These are phyloP conservation scores for Schizonepeta tenuifolia DNA, from an alignment of 257 asterid species.

Conservation along the genomic window DNA sequence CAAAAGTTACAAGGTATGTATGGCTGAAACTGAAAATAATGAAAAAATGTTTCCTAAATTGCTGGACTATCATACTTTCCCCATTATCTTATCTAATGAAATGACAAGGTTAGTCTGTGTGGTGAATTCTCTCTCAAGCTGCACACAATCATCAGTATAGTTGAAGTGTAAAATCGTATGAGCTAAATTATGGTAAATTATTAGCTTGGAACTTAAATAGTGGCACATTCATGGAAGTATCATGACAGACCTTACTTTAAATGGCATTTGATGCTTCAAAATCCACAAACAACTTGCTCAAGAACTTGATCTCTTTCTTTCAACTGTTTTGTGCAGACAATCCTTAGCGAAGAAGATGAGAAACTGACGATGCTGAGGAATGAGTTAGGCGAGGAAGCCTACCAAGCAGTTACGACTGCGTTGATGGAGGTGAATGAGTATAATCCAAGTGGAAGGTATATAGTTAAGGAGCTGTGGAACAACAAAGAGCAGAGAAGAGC, in stretches of 20 bases:
- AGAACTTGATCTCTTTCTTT: not conserved
- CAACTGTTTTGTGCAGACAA: constrained; percentile 39
- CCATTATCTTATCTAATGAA: too few species aligned
- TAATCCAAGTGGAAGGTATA: constrained; percentile 70
- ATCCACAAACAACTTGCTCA: not conserved
- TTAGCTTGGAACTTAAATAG: too few species aligned
- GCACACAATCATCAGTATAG: too few species aligned
- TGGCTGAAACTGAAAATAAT: not conserved
- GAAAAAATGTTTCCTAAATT: not conserved
- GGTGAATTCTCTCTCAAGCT: too few species aligned
- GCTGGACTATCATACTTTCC: not conserved
- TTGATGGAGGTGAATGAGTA: constrained; percentile 57
- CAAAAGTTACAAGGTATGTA: constrained; percentile 31
- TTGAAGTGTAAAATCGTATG: too few species aligned
- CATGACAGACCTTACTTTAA: too few species aligned
- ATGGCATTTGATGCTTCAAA: too few species aligned
- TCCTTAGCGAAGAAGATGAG: constrained; percentile 55
- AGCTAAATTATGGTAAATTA: too few species aligned
- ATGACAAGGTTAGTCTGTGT: not conserved
- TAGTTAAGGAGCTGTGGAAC: constrained; percentile 69
- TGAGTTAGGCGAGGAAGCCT: constrained; percentile 52
- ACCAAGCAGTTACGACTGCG: constrained; percentile 59
- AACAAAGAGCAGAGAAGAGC: constrained; percentile 53
- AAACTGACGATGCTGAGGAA: constrained; percentile 48
- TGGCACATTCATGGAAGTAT: too few species aligned